Base-by-base conservation (phyloP, 1,139 yeast genomes). In the Hansenula sp. region DNA sequence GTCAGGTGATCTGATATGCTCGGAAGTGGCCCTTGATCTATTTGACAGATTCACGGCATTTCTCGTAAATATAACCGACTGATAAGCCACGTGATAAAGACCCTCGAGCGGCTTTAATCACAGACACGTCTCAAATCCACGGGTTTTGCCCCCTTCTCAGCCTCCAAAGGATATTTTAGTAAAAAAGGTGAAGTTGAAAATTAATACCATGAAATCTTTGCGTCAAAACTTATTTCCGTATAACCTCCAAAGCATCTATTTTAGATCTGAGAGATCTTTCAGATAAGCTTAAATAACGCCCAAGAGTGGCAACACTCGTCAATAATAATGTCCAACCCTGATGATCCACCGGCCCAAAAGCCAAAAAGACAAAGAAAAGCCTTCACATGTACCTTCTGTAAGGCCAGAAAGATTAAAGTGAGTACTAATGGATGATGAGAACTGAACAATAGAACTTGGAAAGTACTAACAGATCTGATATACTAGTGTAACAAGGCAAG, bases 381-480 rank as follows among this genome's bases (percentile, higher is more conserved):
- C n/a, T 24, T 33, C 17, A 33, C 36, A 6, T 21, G 36, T 33
- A 32, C 34, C 18, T 32, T 32, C 18, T 32, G 34, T 18, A 32
- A 32, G 8, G 25, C 34, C 7, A 39, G 55, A 5, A 52, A 52
- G 46, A 46, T 49, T 41, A 48, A 47, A 13, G 16, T 34, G 21
- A 9, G 24, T 34, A 6, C 25, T 21, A 21, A 21, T 21, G 5
- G 5, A 21, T 21, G 25, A 21, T 21, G 9, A 21, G 25, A 21
- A 6, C 25, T 21, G 8, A 6, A 21, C 25, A 21, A 21, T 21
- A 21, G 9, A 21, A 9, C 5, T 5, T 6, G 5, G 25, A 21
- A 21, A 21, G 5, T 6, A 9, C 25, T 15, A 21, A 21, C 25
- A 21, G 9, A 21, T 6, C 9, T 21, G 25, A 6, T 21, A 9